Percentiles rank a stretch among this genome's conserved stretches.
phyloP scores from a whole-genome alignment of 306 rosid genomes.

The Lathyrus aphaca region DNA sequence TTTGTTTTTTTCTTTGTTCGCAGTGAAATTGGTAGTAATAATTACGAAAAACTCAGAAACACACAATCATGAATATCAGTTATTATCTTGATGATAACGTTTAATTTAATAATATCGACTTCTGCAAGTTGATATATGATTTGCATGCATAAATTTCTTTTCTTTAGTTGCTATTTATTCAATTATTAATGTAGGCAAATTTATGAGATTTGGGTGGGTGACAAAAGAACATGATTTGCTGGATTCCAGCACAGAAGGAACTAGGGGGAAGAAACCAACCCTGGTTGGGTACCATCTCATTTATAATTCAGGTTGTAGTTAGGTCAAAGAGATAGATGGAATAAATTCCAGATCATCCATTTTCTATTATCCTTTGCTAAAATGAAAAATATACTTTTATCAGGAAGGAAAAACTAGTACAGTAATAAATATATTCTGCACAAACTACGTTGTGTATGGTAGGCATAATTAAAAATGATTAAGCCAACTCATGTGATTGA shows the following conservation, averaged over 20 bases:
- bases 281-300: slow-evolving; percentile 33
- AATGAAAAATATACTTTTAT: not conserved
- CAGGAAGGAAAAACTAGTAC: not conserved
- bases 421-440: too few relatives aligned
- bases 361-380: slow-evolving; percentile 22
- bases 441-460: not conserved
- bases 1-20: too few relatives aligned
- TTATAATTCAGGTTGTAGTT: not conserved
- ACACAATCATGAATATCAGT: too few relatives aligned
- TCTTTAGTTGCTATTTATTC: too few relatives aligned
- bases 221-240: slow-evolving; percentile 20
- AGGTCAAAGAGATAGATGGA: slow-evolving; percentile 26
- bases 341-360: slow-evolving; percentile 29
- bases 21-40: too few relatives aligned
- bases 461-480: not conserved
- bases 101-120: too few relatives aligned
- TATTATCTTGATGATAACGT: too few relatives aligned
- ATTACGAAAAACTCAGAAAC: too few relatives aligned
- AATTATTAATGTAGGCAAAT: not conserved
- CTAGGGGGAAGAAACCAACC: slow-evolving; percentile 36
- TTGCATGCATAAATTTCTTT: too few relatives aligned
- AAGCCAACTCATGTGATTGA: not conserved
- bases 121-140: too few relatives aligned
- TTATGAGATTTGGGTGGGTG: slow-evolving; percentile 15
- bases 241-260: slow-evolving; percentile 30